Percentiles rank a stretch among this genome's conserved stretches.
Conservation (phyloP, 163 green algal species). For the Trebouxia gelatinosa region DNA sequence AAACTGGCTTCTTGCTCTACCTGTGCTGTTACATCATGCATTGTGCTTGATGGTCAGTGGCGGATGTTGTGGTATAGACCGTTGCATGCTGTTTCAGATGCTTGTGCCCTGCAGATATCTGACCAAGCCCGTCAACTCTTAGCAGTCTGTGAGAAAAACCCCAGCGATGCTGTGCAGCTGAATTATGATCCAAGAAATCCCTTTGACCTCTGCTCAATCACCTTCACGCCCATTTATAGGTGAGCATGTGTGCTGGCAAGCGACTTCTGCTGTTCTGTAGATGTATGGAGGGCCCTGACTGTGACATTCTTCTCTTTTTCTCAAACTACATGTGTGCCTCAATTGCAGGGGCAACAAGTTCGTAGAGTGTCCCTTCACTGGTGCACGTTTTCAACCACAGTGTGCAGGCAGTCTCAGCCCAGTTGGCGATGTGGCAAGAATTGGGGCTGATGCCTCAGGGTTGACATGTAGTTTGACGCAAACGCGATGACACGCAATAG, state of each 20-base stretch:
- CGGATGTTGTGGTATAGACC: neutral
- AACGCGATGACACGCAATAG: neutral
- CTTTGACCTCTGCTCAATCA: constrained; percentile 95
- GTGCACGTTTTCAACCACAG: constrained; percentile 84
- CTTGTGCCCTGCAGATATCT: constrained; percentile 60
- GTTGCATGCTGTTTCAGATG: neutral
- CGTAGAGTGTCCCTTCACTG: constrained; percentile 72
- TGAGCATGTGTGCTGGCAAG: constrained; percentile 27
- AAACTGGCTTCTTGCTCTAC: too few relatives aligned
- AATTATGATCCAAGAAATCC: constrained; percentile 98
- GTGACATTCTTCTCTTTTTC: neutral
- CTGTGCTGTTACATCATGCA: too few relatives aligned
- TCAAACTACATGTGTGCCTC: neutral
- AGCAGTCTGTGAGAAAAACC: constrained; percentile 88
- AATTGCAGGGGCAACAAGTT: constrained; percentile 67
- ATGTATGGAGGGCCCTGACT: neutral
- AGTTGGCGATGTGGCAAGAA: constrained; percentile 81
- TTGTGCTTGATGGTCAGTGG: neutral
- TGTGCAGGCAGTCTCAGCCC: constrained; percentile 82
- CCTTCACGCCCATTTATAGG: constrained; percentile 96
- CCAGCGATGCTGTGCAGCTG: constrained; percentile 84
- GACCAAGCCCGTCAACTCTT: constrained; percentile 84
- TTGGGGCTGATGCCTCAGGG: constrained; percentile 87
- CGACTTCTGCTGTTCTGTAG: neutral
- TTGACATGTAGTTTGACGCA: constrained; percentile 60